Percentiles rank a stretch among this genome's conserved stretches.
These are phyloP conservation scores for Exophiala lecanii-corni DNA, from an alignment of 2,329 filamentous ascomycete genomes.

Conservation along the genomic window DNA sequence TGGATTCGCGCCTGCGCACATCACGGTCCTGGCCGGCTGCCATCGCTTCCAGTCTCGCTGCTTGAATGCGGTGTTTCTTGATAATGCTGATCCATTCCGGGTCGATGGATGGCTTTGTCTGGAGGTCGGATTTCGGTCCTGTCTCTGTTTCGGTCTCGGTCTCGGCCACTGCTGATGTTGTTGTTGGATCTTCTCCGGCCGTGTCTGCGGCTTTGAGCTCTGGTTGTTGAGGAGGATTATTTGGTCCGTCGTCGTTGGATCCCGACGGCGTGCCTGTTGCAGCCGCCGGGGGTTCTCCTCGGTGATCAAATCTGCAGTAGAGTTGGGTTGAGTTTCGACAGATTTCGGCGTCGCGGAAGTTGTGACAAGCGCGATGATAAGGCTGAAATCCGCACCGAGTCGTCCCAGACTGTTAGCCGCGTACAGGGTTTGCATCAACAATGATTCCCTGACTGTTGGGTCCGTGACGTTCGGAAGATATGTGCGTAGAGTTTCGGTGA, in stretches of 20 bases:
- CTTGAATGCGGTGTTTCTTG: conserved; percentile 27
- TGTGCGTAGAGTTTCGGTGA: conserved; percentile 60
- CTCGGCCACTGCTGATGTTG: conserved; percentile 72
- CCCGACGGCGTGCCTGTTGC: too few relatives aligned
- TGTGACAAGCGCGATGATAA: conserved; percentile 63
- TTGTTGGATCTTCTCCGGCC: conserved; percentile 39
- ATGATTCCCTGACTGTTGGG: conserved; percentile 50
- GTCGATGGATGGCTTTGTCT: conserved; percentile 32
- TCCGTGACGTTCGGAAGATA: conserved; percentile 27
- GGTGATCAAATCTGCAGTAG: too few relatives aligned
- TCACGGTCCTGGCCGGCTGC: conserved; percentile 23
- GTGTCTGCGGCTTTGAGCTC: neutral
- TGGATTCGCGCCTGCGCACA: conserved; percentile 10
- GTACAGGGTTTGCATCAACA: conserved; percentile 28
- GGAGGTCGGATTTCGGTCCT: neutral
- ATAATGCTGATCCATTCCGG: conserved; percentile 27
- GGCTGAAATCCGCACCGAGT: conserved; percentile 85
- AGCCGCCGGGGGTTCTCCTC: too few relatives aligned
- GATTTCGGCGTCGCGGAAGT: conserved; percentile 35
- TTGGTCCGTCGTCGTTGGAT: too few relatives aligned
- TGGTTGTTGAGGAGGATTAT: too few relatives aligned
- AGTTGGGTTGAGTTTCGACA: too few relatives aligned
- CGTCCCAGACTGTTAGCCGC: conserved; percentile 78
- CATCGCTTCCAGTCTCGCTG: conserved; percentile 25
- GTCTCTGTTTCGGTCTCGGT: conserved; percentile 3